Percentiles rank a stretch among this genome's conserved stretches.
Conservation (phyloP, 768 basidiomycete genomes). For the Filobasidium floriforme region DNA sequence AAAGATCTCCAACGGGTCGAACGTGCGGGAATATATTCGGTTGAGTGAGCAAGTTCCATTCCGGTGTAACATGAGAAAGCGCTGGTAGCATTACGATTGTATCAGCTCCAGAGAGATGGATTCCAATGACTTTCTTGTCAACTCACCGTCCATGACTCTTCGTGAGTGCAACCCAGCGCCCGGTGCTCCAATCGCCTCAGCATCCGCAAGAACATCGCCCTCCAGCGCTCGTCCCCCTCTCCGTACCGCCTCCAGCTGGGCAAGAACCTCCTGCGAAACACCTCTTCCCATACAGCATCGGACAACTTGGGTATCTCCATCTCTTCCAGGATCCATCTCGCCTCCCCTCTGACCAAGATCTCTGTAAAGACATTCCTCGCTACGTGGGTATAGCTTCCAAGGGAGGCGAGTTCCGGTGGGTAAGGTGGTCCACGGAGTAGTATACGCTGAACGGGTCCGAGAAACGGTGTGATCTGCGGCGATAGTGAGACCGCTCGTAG, state of each 20-base stretch:
- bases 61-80: constrained; percentile 39
- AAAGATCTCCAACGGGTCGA: constrained; percentile 41
- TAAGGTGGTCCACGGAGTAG: constrained; percentile 30
- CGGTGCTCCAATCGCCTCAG: constrained; percentile 38
- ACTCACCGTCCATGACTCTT: constrained; percentile 39
- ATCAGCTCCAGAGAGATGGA: constrained; percentile 10
- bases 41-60: constrained; percentile 41
- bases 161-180: constrained; percentile 37
- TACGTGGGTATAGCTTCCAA: constrained; percentile 30
- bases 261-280: constrained; percentile 36
- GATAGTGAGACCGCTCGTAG: constrained; percentile 28
- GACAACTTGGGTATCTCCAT: constrained; percentile 31
- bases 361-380: constrained; percentile 30
- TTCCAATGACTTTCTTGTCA: constrained; percentile 19
- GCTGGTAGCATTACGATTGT: constrained; percentile 16
- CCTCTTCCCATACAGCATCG: constrained; percentile 35
- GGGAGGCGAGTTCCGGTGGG: constrained; percentile 27
- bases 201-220: constrained; percentile 33
- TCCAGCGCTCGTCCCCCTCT: constrained; percentile 33
- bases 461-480: constrained; percentile 30
- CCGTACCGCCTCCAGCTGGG: constrained; percentile 37
- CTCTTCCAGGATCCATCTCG: constrained; percentile 39
- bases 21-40: constrained; percentile 37
- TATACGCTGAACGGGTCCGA: constrained; percentile 21
- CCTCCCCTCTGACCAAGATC: constrained; percentile 32